A percentile compares a stretch with the other conserved stretches of the same genome.
These are phyloP conservation scores for Quercus lobata DNA, from an alignment of 331 rosid species.

Conservation along the genomic window DNA sequence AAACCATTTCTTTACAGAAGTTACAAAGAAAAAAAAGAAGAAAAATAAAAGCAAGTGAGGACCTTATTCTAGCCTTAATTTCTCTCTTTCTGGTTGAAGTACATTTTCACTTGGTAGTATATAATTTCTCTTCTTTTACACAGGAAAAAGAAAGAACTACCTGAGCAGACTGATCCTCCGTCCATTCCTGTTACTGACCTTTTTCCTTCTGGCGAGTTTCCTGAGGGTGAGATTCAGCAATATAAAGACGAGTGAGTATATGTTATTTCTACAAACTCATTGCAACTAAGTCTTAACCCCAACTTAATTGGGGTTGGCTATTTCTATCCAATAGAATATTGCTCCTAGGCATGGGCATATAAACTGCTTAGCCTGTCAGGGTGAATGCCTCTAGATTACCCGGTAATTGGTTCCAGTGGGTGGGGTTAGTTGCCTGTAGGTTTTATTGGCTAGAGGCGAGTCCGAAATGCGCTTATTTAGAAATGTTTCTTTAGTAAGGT, in stretches of 20 bases:
- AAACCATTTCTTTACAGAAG: conserved; percentile 37
- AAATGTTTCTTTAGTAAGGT: too few relatives aligned
- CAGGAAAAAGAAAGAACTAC: conserved; percentile 73
- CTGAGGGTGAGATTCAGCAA: conserved; percentile 86
- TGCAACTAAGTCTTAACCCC: background rate
- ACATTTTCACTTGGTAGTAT: conserved; percentile 2
- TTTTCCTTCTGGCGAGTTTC: conserved; percentile 77
- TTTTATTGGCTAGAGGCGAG: too few relatives aligned
- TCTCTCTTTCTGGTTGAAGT: conserved; percentile 10
- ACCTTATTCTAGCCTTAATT: conserved; percentile 7
- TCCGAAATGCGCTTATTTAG: too few relatives aligned
- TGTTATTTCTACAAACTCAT: conserved; percentile 2
- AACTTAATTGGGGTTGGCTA: conserved; percentile 1
- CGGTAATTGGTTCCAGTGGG: too few relatives aligned
- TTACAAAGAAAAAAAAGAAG: conserved; percentile 89
- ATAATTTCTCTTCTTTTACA: conserved; percentile 18
- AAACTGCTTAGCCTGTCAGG: too few relatives aligned
- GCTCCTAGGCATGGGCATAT: too few relatives aligned
- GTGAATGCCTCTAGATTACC: too few relatives aligned
- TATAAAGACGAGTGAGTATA: conserved; percentile 83
- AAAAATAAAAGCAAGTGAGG: conserved; percentile 89
- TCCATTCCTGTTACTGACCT: conserved; percentile 68
- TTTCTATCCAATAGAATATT: background rate
- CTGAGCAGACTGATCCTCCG: conserved; percentile 72
- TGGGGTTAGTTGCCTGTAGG: too few relatives aligned